phyloP scores from a whole-genome alignment of 768 basidiomycete genomes.

The Lentinula aciculospora region DNA sequence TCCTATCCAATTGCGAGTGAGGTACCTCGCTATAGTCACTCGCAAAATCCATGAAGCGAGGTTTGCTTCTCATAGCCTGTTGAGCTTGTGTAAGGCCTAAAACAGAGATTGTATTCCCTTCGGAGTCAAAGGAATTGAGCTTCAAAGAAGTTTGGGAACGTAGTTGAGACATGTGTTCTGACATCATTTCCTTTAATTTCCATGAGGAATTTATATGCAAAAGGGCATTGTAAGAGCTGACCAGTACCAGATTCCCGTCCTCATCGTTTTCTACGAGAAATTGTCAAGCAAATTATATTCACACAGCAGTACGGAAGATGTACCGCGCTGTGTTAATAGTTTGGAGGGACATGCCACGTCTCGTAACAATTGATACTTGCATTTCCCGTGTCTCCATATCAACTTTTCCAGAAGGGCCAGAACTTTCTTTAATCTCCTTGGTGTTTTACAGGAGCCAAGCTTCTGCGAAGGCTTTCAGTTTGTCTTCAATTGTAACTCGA shows the following conservation, averaged over 20 bases:
- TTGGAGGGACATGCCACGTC: constrained; percentile 75
- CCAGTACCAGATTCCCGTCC: constrained; percentile 64
- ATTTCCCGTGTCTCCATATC: constrained; percentile 62
- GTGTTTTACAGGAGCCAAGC: constrained; percentile 59
- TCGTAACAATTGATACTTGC: constrained; percentile 61
- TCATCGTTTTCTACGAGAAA: constrained; percentile 32
- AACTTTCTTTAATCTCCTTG: constrained; percentile 57
- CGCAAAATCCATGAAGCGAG: constrained; percentile 73
- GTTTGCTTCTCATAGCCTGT: constrained; percentile 47
- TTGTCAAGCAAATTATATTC: constrained; percentile 29
- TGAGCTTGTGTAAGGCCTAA: constrained; percentile 43
- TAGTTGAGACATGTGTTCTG: constrained; percentile 55
- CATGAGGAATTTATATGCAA: neutral
- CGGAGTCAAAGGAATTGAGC: constrained; percentile 49
- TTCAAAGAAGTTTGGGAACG: constrained; percentile 43
- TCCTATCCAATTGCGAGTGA: neutral
- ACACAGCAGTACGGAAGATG: neutral
- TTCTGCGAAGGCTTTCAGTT: constrained; percentile 38
- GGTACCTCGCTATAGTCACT: constrained; percentile 61
- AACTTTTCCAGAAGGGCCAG: constrained; percentile 54
- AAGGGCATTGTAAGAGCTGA: constrained; percentile 20
- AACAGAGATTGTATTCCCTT: constrained; percentile 38
- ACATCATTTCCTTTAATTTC: constrained; percentile 61
- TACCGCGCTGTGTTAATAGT: constrained; percentile 28
- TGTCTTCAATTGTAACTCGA: constrained; percentile 27